Evolutionary conservation across 768 basidiomycete species (phyloP).

Genomic region (Pleurotus pulmonarius): DNA sequence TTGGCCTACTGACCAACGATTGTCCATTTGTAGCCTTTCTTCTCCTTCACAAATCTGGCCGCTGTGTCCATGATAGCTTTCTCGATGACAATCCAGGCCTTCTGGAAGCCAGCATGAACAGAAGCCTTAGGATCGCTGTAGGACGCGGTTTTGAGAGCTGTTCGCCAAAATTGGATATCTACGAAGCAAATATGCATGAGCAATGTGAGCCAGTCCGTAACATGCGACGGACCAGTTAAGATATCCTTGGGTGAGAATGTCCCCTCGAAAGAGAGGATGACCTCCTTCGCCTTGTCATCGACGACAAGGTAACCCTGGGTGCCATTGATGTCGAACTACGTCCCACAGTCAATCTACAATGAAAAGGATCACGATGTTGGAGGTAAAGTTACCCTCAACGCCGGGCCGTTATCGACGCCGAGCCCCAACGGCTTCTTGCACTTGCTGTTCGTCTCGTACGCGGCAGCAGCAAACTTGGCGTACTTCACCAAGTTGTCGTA

Average conservation of each 20-base stretch:
- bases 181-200: not conserved
- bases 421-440: constrained; percentile 2
- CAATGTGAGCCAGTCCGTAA: not conserved
- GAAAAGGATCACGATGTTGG: not conserved
- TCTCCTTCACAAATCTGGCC: constrained; percentile 1
- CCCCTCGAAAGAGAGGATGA: not conserved
- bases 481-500: constrained; percentile 4
- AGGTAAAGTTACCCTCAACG: not conserved
- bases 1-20: not conserved
- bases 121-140: not conserved
- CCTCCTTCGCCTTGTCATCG: not conserved
- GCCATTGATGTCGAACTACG: not conserved
- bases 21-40: not conserved
- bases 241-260: constrained; percentile 1
- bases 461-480: constrained; percentile 4
- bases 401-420: not conserved
- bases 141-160: not conserved
- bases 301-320: constrained; percentile 1
- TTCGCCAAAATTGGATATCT: constrained; percentile 2
- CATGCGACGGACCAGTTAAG: not conserved
- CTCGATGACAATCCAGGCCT: not conserved
- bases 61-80: not conserved
- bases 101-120: constrained; percentile 5
- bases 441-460: not conserved
- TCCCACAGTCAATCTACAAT: not conserved